phyloP scores from a whole-genome alignment of 2,329 filamentous ascomycete genomes.

The Cercospora citrullina region DNA sequence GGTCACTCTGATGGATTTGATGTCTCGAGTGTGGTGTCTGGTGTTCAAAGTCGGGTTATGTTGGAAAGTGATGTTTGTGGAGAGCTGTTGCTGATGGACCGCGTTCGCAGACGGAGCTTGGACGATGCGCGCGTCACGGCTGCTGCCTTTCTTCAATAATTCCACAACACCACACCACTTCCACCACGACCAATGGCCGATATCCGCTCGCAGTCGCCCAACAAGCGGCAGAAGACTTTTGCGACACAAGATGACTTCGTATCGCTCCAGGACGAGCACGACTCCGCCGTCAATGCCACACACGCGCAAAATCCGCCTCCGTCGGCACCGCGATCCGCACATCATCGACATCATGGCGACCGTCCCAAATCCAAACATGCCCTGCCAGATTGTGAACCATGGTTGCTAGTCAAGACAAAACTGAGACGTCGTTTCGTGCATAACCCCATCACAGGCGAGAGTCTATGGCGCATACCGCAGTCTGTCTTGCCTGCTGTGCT shows the following conservation, averaged over 20 bases:
- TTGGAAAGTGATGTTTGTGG: constrained; percentile 3
- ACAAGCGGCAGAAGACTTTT: constrained; percentile 31
- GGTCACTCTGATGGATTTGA: background rate
- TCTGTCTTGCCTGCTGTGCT: constrained; percentile 74
- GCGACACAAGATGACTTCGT: constrained; percentile 33
- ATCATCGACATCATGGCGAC: constrained; percentile 55
- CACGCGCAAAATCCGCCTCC: background rate
- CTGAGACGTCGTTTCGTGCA: constrained; percentile 86
- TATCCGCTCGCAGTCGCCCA: constrained; percentile 32
- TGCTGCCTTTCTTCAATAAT: background rate
- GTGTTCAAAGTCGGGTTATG: background rate
- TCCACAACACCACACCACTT: background rate
- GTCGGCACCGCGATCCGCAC: background rate
- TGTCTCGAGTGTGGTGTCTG: background rate
- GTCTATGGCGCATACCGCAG: constrained; percentile 92
- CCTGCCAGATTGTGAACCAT: constrained; percentile 81
- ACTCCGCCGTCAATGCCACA: background rate
- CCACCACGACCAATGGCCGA: background rate
- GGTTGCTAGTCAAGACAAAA: constrained; percentile 92
- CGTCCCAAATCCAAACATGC: constrained; percentile 75
- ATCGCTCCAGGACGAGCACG: constrained; percentile 28
- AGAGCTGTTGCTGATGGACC: background rate
- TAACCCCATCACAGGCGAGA: constrained; percentile 81
- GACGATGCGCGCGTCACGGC: background rate
- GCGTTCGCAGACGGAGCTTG: background rate